Evolutionary conservation across 257 asterid genomes (phyloP), one percentile per base, ranked within the genome.

Genomic region (Linaria vulgaris): DNA sequence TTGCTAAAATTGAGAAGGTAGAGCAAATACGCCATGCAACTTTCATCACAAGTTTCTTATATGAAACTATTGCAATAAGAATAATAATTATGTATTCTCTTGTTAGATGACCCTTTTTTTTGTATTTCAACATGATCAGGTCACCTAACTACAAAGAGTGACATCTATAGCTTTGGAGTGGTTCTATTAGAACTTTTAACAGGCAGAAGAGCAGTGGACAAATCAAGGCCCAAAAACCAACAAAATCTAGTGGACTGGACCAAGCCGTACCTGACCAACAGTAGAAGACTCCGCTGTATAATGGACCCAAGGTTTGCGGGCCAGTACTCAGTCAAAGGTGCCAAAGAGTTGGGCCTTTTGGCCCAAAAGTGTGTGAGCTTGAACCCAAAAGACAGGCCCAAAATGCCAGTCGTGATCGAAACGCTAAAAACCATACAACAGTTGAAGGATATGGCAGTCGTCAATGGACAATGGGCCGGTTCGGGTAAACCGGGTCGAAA

Each of bases 161-260:
- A 91, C 74, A 83, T 91, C 46, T 91, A 91, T 37, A 88, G 98
- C 25, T 91, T 85, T 44, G 98, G 98, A 65, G 98, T 91, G 25
- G 96, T 91, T 59, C 79, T 91, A 8, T 69, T 86, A 1, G 98
- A 91, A 54, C 76, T 88, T 61, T 57, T 91, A 16, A 88, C 95
- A 0, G 98, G 98, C 20, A 60, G 98, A 76, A 80, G 96, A 65
- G 96, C 95, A 25, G 74, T 82, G 85, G 98, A 91, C 37, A 86
- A 86, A 64, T 70, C 71, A 13, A 77, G 98, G 79, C 59, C 90
- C 20, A 85, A 88, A 69, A 69, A 24, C 9, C 95, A 91, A 51
- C 98, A 86, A 64, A 84, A 74, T 54, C 74, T 91, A 1, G 96
- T 83, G 27, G 96, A 91, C 16, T 86, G 95, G 95, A 41, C 92